A percentile compares a stretch with the other conserved stretches of the same genome.
These are phyloP conservation scores for Colletotrichum gigasporum DNA, from an alignment of 2,329 filamentous ascomycete species.

Conservation along the genomic window DNA sequence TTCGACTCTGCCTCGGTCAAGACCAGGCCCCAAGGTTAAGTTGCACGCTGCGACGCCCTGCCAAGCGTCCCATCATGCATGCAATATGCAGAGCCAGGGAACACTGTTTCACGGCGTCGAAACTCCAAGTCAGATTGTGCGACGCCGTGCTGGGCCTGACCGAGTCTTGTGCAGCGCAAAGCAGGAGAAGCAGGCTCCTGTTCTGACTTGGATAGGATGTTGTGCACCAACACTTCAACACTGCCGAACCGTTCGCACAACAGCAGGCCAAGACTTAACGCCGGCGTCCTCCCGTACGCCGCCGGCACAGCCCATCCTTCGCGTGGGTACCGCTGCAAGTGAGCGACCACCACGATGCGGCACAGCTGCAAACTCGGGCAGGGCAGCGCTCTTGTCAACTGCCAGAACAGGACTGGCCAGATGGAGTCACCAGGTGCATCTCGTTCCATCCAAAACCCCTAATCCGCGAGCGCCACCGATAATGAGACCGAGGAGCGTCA, in stretches of 20 bases:
- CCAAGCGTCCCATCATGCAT: not conserved
- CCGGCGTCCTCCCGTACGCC: not conserved
- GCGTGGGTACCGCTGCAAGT: not conserved
- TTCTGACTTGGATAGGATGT: too few species aligned
- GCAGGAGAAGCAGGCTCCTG: too few species aligned
- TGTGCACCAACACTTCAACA: not conserved
- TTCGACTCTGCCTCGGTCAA: not conserved
- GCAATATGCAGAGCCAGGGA: not conserved
- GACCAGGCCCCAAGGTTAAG: not conserved
- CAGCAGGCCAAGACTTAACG: not conserved
- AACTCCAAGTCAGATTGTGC: not conserved
- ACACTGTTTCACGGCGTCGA: not conserved
- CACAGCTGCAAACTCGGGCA: too few species aligned
- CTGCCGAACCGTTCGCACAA: not conserved
- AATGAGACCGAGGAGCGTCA: not conserved
- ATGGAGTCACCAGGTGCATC: not conserved
- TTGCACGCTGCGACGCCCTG: not conserved
- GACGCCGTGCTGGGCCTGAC: too few species aligned
- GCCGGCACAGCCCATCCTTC: not conserved
- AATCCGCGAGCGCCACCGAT: not conserved
- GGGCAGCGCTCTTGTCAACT: not conserved
- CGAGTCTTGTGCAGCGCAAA: too few species aligned
- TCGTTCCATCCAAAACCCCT: too few species aligned
- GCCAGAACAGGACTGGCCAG: not conserved
- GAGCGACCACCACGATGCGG: not conserved